Evolutionary conservation across 495 filamentous ascomycete genomes (phyloP), one percentile per base, ranked within the genome.

Genomic region (Bacidia rubella): DNA sequence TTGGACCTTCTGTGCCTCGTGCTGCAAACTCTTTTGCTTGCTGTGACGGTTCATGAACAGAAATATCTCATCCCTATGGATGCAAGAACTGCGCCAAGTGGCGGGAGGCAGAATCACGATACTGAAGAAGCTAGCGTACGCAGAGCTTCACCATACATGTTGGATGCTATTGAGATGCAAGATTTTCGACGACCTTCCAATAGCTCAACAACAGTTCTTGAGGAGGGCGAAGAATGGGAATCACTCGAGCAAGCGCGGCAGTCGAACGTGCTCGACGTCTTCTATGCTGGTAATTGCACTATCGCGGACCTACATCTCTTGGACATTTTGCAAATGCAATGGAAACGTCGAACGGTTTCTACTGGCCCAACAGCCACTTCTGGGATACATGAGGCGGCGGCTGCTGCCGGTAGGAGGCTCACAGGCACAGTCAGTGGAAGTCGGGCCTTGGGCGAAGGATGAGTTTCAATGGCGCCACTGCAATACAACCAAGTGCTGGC

Each of bases 61-160:
- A 77, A 72, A 56, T 68, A 61, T n/a, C 50, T 58, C 4, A 29
- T 21, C 19, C 47, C 48, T 57, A 5, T 68, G 57, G 22, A 53
- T 55, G 49, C 47, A 3, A 42, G 55, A 12, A 19, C 24, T 11
- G n/a, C 51, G 51, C 49, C 22, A 15, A 51, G 52, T 9, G 53
- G 52, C 40, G 29, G 19, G 5, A 42, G 62, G 22, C 86, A 90
- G 61, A 85, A 90, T 58, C 74, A 80, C 60, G 87, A 93, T 65
- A 74, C 83, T 1, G 88, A 94, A 65, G 87, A 93, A 64, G 76
- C 82, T n/a, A 86, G 87, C 2, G 66, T 90, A 21, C 63, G 79
- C 22, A 71, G 81, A 54, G n/a, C n/a, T n/a, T 68, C 71, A 24
- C 60, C 62, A 20, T 70, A 69, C 29, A 69, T 66, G 19, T 60